Evolutionary conservation across 768 basidiomycete species (phyloP).

Genomic region (Phlegmacium glaucopus): DNA sequence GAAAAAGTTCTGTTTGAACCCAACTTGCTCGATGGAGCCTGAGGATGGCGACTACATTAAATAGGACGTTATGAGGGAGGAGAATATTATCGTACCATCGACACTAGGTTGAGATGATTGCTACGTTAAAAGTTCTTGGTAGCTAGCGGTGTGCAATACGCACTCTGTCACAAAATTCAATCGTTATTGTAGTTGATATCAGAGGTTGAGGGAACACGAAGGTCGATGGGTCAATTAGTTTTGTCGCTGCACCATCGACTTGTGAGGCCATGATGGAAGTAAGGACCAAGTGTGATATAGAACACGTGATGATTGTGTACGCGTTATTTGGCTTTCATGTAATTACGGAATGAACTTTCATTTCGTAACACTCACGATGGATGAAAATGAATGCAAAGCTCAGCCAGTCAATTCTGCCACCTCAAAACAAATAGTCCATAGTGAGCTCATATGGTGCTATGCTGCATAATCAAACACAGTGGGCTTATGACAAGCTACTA

Average conservation of each 20-base stretch:
- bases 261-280: slow-evolving; percentile 5
- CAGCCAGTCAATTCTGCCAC: too few species aligned
- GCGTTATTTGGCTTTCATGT: slow-evolving; percentile 45
- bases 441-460: slow-evolving; percentile 31
- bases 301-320: slow-evolving; percentile 41
- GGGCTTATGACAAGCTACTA: slow-evolving; percentile 1
- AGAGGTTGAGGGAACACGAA: slow-evolving; percentile 54
- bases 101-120: not conserved
- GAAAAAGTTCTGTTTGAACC: slow-evolving; percentile 88
- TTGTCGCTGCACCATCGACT: slow-evolving; percentile 4
- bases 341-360: not conserved
- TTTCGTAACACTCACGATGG: slow-evolving; percentile 2
- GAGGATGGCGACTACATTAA: slow-evolving; percentile 1
- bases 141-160: slow-evolving; percentile 23
- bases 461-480: not conserved
- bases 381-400: not conserved
- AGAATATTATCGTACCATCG: slow-evolving; percentile 57
- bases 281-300: slow-evolving; percentile 2
- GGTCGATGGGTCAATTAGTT: slow-evolving; percentile 41
- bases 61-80: not conserved
- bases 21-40: slow-evolving; percentile 93
- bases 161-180: slow-evolving; percentile 93
- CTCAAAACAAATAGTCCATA: slow-evolving; percentile 66
- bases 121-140: not conserved
- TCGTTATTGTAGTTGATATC: slow-evolving; percentile 52